Conservation (phyloP, 345 rosid genomes). For the Crucihimalaya himalaica region DNA sequence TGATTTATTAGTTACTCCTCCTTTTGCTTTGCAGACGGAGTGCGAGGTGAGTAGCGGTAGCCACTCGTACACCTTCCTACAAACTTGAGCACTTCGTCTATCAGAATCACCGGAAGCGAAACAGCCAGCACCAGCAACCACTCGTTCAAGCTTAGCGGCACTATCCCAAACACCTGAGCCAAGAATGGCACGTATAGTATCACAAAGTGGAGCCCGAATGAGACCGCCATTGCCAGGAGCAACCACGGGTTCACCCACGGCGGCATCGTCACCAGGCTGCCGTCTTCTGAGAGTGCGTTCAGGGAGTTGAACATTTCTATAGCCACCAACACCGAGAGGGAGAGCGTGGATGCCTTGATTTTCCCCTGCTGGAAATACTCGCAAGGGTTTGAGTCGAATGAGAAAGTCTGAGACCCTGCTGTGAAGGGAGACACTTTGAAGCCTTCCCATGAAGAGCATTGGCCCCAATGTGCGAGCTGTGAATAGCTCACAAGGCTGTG, state of each 20-base stretch:
- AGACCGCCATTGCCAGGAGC: constrained; percentile 74
- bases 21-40: constrained; percentile 50
- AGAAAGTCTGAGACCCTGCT: constrained; percentile 64
- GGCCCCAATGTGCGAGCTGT: constrained; percentile 85
- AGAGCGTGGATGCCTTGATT: constrained; percentile 86
- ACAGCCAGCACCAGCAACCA: constrained; percentile 87
- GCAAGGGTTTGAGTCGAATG: constrained; percentile 66
- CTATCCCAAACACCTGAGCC: constrained; percentile 84
- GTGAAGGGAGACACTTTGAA: constrained; percentile 72
- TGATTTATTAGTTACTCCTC: constrained; percentile 28
- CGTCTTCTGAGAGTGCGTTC: constrained; percentile 90
- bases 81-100: constrained; percentile 81
- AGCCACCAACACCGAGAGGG: constrained; percentile 88
- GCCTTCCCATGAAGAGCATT: constrained; percentile 70
- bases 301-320: constrained; percentile 98
- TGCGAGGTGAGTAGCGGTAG: constrained; percentile 41
- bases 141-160: constrained; percentile 84
- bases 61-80: constrained; percentile 70
- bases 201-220: constrained; percentile 86
- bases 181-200: constrained; percentile 89
- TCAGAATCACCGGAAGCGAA: constrained; percentile 78
- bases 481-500: constrained; percentile 81
- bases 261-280: constrained; percentile 84
- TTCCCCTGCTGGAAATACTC: constrained; percentile 83
- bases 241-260: constrained; percentile 86